phyloP scores from a whole-genome alignment of 106 monocot species.

The Platanthera zijinensis region DNA sequence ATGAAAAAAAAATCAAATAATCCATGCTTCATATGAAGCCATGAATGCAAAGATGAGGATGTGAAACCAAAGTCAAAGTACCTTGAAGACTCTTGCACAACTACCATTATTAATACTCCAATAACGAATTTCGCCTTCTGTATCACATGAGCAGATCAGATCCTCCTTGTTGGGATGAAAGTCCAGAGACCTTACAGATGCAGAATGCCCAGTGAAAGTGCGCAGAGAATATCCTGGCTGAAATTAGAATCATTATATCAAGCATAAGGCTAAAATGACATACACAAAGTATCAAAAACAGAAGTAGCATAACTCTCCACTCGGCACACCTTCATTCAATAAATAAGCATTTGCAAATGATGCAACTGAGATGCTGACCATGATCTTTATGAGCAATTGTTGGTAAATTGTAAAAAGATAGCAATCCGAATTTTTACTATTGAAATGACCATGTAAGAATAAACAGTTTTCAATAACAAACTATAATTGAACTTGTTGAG shows the following conservation, averaged over 20 bases:
- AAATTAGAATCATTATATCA: conserved; percentile 6
- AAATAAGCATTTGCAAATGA: too few species aligned
- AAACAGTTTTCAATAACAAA: too few species aligned
- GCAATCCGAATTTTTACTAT: too few species aligned
- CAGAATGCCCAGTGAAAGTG: conserved; percentile 70
- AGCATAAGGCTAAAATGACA: background rate
- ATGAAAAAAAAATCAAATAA: background rate
- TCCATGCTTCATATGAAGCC: background rate
- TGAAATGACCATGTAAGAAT: too few species aligned
- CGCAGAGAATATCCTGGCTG: conserved; percentile 76
- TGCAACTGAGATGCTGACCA: too few species aligned
- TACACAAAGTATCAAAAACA: background rate
- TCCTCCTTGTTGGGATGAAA: conserved; percentile 79
- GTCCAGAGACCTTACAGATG: conserved; percentile 71
- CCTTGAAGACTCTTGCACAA: conserved; percentile 56
- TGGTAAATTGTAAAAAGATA: too few species aligned
- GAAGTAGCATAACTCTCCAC: too few species aligned
- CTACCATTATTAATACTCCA: conserved; percentile 85
- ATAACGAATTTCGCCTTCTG: conserved; percentile 66
- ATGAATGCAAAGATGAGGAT: background rate
- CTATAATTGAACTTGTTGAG: too few species aligned
- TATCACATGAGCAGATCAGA: conserved; percentile 79
- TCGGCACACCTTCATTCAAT: too few species aligned
- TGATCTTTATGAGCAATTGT: too few species aligned
- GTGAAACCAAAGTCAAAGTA: conserved; percentile 6